These are phyloP conservation scores for Porcisia deanei DNA, from an alignment of 208 protist species.

Conservation along the genomic window DNA sequence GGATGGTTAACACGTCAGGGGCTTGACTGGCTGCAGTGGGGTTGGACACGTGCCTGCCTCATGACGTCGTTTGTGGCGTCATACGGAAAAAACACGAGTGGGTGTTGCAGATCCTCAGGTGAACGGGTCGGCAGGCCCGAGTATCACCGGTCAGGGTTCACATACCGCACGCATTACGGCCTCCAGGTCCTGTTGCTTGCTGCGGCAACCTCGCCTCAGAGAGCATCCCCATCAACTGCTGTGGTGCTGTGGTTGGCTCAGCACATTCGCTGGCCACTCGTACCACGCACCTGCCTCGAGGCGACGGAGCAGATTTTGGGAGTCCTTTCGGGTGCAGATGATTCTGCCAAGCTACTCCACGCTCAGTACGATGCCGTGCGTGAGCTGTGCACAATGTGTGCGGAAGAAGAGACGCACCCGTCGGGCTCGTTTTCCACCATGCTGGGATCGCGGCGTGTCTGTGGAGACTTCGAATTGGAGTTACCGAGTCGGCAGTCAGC, in stretches of 20 bases:
- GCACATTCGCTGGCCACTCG: slow-evolving; percentile 26
- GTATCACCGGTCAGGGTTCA: not conserved
- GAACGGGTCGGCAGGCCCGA: not conserved
- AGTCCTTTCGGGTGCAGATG: not conserved
- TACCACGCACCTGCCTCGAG: not conserved
- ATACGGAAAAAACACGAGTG: not conserved
- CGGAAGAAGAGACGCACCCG: not conserved
- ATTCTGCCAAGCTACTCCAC: not conserved
- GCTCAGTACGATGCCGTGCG: slow-evolving; percentile 10
- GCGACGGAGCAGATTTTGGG: slow-evolving; percentile 7
- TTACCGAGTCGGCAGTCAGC: not conserved
- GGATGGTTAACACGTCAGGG: slow-evolving; percentile 26
- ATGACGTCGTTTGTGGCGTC: slow-evolving; percentile 16
- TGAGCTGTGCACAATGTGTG: not conserved
- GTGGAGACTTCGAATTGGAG: not conserved
- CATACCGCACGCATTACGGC: slow-evolving; percentile 13
- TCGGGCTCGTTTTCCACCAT: not conserved
- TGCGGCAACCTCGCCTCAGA: not conserved
- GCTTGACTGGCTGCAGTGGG: slow-evolving; percentile 15
- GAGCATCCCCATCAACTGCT: not conserved
- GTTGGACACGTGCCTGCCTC: slow-evolving; percentile 20
- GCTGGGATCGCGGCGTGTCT: not conserved
- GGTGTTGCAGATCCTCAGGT: not conserved
- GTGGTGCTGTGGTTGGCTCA: slow-evolving; percentile 4
- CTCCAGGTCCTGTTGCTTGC: slow-evolving; percentile 23